Percentiles rank a stretch among this genome's conserved stretches.
Evolutionary conservation across 257 asterid genomes (phyloP).

Genomic region (Fraxinus anomala): DNA sequence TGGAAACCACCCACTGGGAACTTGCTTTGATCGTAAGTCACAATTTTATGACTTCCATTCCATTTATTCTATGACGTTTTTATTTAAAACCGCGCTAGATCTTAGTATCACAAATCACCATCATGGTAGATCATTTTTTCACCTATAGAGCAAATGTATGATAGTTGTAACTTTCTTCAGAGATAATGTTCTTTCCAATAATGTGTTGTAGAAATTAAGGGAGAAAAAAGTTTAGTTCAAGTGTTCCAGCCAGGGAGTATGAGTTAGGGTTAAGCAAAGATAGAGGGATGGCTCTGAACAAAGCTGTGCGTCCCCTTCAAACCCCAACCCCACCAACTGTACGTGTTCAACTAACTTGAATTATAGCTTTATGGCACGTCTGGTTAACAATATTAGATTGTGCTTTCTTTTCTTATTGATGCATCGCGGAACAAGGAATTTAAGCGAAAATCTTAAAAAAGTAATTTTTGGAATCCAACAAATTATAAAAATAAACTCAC

Average conservation of each 20-base stretch:
- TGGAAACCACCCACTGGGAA: background rate
- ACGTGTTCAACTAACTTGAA: background rate
- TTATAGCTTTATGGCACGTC: background rate
- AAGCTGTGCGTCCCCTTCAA: slow-evolving; percentile 13
- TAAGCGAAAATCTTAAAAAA: too few species aligned
- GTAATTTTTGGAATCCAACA: too few species aligned
- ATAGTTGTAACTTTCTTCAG: slow-evolving; percentile 19
- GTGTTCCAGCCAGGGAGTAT: slow-evolving; percentile 22
- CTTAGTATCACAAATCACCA: background rate
- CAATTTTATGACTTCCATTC: background rate
- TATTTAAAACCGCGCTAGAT: background rate
- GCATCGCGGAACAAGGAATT: too few species aligned
- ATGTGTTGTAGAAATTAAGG: slow-evolving; percentile 26
- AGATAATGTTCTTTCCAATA: slow-evolving; percentile 7
- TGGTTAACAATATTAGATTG: background rate
- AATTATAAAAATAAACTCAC: too few species aligned
- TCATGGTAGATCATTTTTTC: background rate
- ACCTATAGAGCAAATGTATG: background rate
- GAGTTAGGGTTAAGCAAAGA: slow-evolving; percentile 40
- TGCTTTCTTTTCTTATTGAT: too few species aligned
- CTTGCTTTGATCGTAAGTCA: background rate
- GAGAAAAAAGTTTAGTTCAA: background rate
- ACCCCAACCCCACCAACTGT: background rate
- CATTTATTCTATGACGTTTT: background rate
- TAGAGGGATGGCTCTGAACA: slow-evolving; percentile 16